A percentile compares a stretch with the other conserved stretches of the same genome.
phyloP scores from a whole-genome alignment of 2,329 filamentous ascomycete species.

The Alternaria sp. region DNA sequence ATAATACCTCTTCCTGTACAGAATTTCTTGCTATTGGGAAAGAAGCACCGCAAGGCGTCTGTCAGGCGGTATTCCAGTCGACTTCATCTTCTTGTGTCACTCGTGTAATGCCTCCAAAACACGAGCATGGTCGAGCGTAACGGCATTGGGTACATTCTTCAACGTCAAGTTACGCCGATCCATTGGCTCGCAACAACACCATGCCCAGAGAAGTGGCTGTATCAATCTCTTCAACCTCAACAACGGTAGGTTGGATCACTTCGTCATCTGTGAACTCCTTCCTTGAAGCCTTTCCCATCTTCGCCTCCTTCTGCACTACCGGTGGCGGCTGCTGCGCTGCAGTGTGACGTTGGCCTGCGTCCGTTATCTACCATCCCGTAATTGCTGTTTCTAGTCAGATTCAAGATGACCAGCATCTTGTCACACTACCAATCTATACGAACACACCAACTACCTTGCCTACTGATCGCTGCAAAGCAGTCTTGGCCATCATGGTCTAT shows the following conservation, averaged over 20 bases:
- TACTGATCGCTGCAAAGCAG: neutral
- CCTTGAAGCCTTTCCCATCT: constrained; percentile 9
- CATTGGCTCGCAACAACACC: constrained; percentile 30
- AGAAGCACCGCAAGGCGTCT: constrained; percentile 12
- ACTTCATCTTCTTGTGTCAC: constrained; percentile 5
- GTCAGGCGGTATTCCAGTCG: constrained; percentile 12
- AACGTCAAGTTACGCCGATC: constrained; percentile 21
- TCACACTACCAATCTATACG: constrained; percentile 17
- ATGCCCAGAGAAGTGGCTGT: constrained; percentile 20
- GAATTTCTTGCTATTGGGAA: neutral
- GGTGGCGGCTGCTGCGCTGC: constrained; percentile 21
- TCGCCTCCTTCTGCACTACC: constrained; percentile 25
- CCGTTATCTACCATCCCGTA: constrained; percentile 15
- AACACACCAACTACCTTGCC: constrained; percentile 1
- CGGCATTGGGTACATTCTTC: neutral
- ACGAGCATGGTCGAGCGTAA: constrained; percentile 11
- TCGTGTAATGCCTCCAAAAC: neutral
- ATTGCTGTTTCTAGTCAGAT: constrained; percentile 12
- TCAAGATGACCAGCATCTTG: constrained; percentile 5
- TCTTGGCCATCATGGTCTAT: neutral
- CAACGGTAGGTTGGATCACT: constrained; percentile 16
- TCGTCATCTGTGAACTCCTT: constrained; percentile 13
- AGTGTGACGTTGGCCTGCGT: constrained; percentile 24
- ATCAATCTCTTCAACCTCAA: constrained; percentile 15
- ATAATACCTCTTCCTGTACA: neutral